These are phyloP conservation scores for Podila epigama DNA, from an alignment of 192 early-diverging fungal species.

Conservation along the genomic window DNA sequence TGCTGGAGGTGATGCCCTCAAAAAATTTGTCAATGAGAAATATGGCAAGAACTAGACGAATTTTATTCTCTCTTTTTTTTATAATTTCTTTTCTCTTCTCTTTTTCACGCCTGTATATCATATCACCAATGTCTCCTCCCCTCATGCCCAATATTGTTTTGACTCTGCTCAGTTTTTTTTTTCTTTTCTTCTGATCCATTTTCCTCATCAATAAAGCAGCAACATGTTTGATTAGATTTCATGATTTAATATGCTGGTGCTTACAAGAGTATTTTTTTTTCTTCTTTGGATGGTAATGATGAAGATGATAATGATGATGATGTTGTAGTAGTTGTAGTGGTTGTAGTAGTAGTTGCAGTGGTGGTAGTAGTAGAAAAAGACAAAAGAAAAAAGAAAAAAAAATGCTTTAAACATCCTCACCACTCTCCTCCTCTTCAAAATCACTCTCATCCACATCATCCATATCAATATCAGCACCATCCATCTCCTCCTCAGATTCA, in stretches of 20 bases:
- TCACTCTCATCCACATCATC: slow-evolving; percentile 41
- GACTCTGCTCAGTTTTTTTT: neutral
- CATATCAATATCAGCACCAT: slow-evolving; percentile 49
- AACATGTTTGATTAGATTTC: too few species aligned
- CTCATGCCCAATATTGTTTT: neutral
- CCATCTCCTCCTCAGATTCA: slow-evolving; percentile 50
- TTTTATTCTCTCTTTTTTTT: too few species aligned
- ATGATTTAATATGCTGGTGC: too few species aligned
- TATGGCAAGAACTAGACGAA: slow-evolving; percentile 25
- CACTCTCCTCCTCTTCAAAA: slow-evolving; percentile 49
- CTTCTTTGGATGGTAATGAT: neutral
- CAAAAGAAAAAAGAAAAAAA: too few species aligned
- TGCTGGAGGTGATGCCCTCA: slow-evolving; percentile 55
- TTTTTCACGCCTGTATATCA: neutral
- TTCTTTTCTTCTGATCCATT: neutral
- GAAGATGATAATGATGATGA: slow-evolving; percentile 1
- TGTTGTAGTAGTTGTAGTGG: neutral
- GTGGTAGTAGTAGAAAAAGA: neutral
- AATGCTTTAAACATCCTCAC: slow-evolving; percentile 35
- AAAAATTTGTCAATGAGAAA: slow-evolving; percentile 42
- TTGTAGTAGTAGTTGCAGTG: too few species aligned
- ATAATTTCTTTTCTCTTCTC: neutral
- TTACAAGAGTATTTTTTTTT: neutral
- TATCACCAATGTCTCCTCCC: neutral
- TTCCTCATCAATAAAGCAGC: neutral